Percentiles rank a stretch among this genome's conserved stretches.
These are phyloP conservation scores for Chlamydomonas reinhardtii DNA, from an alignment of 163 green algal genomes.

Conservation along the genomic window DNA sequence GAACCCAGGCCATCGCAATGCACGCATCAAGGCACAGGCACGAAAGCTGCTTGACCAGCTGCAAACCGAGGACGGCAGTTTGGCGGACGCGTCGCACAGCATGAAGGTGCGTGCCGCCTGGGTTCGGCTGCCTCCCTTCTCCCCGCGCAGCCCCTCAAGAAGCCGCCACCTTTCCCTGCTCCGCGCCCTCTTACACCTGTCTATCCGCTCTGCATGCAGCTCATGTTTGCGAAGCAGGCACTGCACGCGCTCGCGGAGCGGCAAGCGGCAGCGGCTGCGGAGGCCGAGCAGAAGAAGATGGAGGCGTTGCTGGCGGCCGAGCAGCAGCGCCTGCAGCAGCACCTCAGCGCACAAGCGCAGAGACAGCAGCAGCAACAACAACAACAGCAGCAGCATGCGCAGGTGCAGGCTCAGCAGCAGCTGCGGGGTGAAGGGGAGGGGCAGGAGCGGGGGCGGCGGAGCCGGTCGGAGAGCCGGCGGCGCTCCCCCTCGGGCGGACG, in stretches of 20 bases:
- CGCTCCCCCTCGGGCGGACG: background rate
- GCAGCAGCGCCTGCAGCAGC: background rate
- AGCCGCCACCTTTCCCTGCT: too few relatives aligned
- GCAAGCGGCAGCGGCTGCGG: slow-evolving; percentile 1
- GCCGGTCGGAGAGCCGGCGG: background rate
- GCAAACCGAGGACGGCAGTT: slow-evolving; percentile 21
- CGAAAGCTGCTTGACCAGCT: slow-evolving; percentile 41
- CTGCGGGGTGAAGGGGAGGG: background rate
- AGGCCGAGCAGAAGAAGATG: slow-evolving; percentile 21
- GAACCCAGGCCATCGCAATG: slow-evolving; percentile 13
- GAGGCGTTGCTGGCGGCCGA: background rate
- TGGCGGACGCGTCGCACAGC: slow-evolving; percentile 23
- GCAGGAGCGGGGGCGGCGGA: background rate
- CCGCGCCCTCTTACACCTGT: too few relatives aligned
- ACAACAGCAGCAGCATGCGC: background rate
- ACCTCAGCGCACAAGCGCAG: background rate
- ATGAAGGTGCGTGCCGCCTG: slow-evolving; percentile 13
- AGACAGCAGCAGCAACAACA: background rate
- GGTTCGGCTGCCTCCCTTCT: background rate
- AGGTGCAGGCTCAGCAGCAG: background rate
- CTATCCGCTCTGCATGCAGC: background rate
- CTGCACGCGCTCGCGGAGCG: slow-evolving; percentile 8
- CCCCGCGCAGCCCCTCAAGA: too few relatives aligned
- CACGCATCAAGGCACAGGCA: slow-evolving; percentile 34
- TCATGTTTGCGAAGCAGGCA: slow-evolving; percentile 40